A percentile compares a stretch with the other conserved stretches of the same genome.
phyloP scores from a whole-genome alignment of 2,329 filamentous ascomycete species.

The Colletotrichum tamarilloi region DNA sequence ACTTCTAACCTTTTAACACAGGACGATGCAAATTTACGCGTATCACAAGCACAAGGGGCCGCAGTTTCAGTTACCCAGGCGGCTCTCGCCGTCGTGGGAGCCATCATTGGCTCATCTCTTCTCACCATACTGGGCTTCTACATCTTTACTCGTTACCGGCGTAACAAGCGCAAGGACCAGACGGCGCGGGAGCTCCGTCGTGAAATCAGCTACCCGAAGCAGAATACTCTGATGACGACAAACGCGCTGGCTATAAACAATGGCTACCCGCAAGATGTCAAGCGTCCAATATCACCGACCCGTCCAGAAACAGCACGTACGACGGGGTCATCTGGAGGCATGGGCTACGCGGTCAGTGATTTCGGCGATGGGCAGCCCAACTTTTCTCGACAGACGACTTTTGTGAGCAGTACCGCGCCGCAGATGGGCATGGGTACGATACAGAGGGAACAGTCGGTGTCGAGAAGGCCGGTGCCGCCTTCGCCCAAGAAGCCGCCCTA shows the following conservation, averaged over 20 bases:
- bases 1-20: not conserved
- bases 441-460: constrained; percentile 12
- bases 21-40: constrained; percentile 43
- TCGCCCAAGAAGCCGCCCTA: constrained; percentile 28
- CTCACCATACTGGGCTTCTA: constrained; percentile 51
- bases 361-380: constrained; percentile 25
- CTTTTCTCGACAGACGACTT: constrained; percentile 25
- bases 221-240: constrained; percentile 36
- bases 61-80: constrained; percentile 55
- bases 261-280: constrained; percentile 41
- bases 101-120: constrained; percentile 54
- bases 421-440: not conserved
- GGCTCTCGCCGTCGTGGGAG: constrained; percentile 54
- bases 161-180: constrained; percentile 38
- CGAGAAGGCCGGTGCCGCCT: constrained; percentile 17
- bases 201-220: constrained; percentile 39
- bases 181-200: not conserved
- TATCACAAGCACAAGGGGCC: constrained; percentile 48
- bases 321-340: constrained; percentile 4
- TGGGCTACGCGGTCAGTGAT: constrained; percentile 21
- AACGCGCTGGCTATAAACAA: constrained; percentile 24
- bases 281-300: constrained; percentile 30
- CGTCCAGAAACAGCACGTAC: constrained; percentile 35
- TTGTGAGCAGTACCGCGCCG: constrained; percentile 12
- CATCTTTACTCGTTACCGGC: constrained; percentile 45